A percentile compares a stretch with the other conserved stretches of the same genome.
Evolutionary conservation across 495 filamentous ascomycete genomes (phyloP).

Genomic region (Entonaema liquescens): DNA sequence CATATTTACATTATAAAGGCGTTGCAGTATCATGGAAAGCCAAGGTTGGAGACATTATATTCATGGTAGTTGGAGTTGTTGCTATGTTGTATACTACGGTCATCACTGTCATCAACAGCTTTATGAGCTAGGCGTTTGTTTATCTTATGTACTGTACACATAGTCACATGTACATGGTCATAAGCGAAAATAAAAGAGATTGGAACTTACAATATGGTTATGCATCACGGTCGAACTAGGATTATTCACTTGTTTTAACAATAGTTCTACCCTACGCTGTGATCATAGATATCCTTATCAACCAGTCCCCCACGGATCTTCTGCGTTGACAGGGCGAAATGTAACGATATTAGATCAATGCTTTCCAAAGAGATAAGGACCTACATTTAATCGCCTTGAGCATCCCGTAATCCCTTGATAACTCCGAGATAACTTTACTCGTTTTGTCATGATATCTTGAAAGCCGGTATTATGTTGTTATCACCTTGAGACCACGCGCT

Average conservation of each 20-base stretch:
- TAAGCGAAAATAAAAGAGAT: slow-evolving; percentile 3
- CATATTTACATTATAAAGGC: slow-evolving; percentile 67
- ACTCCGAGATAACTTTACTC: too few species aligned
- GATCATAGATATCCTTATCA: background rate
- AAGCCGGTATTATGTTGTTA: too few species aligned
- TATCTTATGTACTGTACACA: background rate
- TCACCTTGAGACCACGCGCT: too few species aligned
- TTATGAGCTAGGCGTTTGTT: slow-evolving; percentile 37
- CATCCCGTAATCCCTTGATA: background rate
- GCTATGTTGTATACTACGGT: slow-evolving; percentile 71
- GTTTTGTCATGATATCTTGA: too few species aligned
- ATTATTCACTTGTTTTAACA: too few species aligned
- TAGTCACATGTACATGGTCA: background rate
- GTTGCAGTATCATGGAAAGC: slow-evolving; percentile 58
- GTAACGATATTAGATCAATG: background rate
- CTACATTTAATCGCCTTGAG: background rate
- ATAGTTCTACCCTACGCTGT: too few species aligned
- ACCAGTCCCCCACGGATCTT: background rate
- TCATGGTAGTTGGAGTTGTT: slow-evolving; percentile 64
- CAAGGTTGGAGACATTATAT: slow-evolving; percentile 60
- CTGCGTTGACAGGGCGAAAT: background rate
- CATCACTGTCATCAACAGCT: slow-evolving; percentile 61
- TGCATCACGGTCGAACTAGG: slow-evolving; percentile 8
- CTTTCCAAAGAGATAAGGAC: background rate
- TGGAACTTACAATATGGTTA: background rate